Evolutionary conservation across 371 early-diverging fungal genomes (phyloP), one percentile per base, ranked within the genome.

Genomic region (Syncephalastrum sp.): DNA sequence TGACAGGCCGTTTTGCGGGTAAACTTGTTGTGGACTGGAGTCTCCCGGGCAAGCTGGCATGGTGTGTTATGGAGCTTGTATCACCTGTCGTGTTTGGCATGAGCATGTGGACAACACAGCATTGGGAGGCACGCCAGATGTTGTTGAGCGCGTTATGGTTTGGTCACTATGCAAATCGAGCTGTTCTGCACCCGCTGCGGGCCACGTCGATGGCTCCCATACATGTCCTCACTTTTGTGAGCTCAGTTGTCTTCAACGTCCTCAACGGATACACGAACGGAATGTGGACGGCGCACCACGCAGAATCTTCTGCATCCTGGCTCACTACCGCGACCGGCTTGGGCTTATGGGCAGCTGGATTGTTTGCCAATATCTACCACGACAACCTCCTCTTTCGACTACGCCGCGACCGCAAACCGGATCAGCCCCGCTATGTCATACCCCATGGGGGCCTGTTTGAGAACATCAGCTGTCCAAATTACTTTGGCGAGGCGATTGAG

Each of bases 241-340:
- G 56, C 10, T 59, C 66, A 2, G 33, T 72, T 0, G 6, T 63
- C 0, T 83, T 86, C 59, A 89, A 89, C 53, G 2, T 64, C 0
- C 10, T 85, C 15, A 89, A 89, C 61, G 89, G 82, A 6, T 89
- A 80, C 53, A 72, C 77, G 6, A 85, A 86, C 55, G 88, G 83
- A 4, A 63, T 71, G 21, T 85, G 82, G 81, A 58, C 82, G 16
- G 71, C 71, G 0, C 42, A 38, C 21, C 58, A 61, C 38, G 15
- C 50, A 1, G 14, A 50, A 3, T 46, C 25, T n/a, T 47, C 50
- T 25, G 24, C 48, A 52, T 7, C 64, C 47, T 41, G 44, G 48
- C 42, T 19, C 46, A 53, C 23, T 52, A 60, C 42, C 60, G 60
- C 52, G 19, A 7, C 58, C 2, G 86, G 87, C 13, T 46, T 79